Conservation (phyloP, 495 filamentous ascomycete genomes). For the Wilcoxina mikolae region DNA sequence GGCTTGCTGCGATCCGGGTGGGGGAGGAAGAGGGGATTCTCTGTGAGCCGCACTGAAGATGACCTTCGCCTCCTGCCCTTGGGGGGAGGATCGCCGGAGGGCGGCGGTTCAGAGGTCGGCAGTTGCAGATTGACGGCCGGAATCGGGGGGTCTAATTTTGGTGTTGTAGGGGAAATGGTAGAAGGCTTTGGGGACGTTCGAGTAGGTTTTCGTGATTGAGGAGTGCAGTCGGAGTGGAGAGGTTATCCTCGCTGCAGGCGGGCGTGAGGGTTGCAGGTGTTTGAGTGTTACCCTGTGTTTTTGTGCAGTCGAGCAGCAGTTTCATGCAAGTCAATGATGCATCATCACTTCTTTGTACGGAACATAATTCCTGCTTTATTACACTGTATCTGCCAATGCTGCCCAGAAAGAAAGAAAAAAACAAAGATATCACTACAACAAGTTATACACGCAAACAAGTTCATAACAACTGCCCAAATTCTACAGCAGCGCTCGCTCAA, state of each 20-base stretch:
- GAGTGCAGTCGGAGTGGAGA: background rate
- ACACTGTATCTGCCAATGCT: background rate
- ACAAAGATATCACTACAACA: background rate
- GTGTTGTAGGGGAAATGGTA: background rate
- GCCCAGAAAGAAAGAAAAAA: background rate
- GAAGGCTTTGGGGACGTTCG: background rate
- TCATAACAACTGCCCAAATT: background rate
- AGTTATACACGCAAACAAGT: background rate
- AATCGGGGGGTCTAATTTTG: background rate
- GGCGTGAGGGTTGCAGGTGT: background rate
- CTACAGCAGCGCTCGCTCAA: no score
- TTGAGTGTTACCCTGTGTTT: background rate
- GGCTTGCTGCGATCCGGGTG: constrained; percentile 7
- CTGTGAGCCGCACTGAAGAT: constrained; percentile 8
- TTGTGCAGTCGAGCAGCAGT: no score
- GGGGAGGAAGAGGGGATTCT: constrained; percentile 5
- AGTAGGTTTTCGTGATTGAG: background rate
- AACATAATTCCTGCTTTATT: no score
- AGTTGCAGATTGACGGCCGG: constrained; percentile 6
- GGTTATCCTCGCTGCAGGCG: background rate
- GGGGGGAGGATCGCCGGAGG: background rate
- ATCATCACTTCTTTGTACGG: no score
- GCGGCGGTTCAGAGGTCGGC: background rate
- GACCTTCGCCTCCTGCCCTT: constrained; percentile 6
- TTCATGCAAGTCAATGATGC: no score